These are phyloP conservation scores for Saccharomyces jurei DNA, from an alignment of 805 yeast genomes.

Conservation along the genomic window DNA sequence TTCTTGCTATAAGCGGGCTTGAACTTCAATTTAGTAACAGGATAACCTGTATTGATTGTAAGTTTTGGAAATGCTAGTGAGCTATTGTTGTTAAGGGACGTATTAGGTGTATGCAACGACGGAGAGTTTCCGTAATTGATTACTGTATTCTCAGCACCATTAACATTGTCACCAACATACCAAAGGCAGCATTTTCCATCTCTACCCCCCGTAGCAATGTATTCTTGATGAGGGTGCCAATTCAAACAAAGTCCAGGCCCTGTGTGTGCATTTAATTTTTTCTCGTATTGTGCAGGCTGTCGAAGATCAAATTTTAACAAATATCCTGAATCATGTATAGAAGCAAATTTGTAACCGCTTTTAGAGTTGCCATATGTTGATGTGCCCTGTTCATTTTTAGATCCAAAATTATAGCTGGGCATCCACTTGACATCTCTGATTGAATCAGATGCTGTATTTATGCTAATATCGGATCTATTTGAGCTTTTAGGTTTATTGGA, in stretches of 20 bases:
- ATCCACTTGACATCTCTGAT: conserved; percentile 48
- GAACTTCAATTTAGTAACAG: conserved; percentile 51
- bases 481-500: conserved; percentile 36
- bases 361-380: conserved; percentile 30
- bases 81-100: conserved; percentile 1
- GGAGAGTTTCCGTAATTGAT: conserved; percentile 51
- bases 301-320: conserved; percentile 85
- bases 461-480: conserved; percentile 24
- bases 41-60: conserved; percentile 64
- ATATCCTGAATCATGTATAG: conserved; percentile 84
- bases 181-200: conserved; percentile 46
- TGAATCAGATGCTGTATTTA: conserved; percentile 60
- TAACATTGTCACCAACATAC: conserved; percentile 26
- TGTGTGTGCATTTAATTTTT: conserved; percentile 76
- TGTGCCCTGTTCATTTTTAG: conserved; percentile 26
- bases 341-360: conserved; percentile 47
- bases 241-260: conserved; percentile 85
- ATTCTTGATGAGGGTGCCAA: conserved; percentile 80
- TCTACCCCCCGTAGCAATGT: conserved; percentile 85
- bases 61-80: conserved; percentile 48
- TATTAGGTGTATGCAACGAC: conserved; percentile 29
- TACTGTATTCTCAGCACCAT: conserved; percentile 1
- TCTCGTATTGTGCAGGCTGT: conserved; percentile 51
- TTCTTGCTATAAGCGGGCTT: conserved; percentile 25
- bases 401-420: conserved; percentile 34